These are phyloP conservation scores for Nasturtium officinale DNA, from an alignment of 345 rosid genomes.

Conservation along the genomic window DNA sequence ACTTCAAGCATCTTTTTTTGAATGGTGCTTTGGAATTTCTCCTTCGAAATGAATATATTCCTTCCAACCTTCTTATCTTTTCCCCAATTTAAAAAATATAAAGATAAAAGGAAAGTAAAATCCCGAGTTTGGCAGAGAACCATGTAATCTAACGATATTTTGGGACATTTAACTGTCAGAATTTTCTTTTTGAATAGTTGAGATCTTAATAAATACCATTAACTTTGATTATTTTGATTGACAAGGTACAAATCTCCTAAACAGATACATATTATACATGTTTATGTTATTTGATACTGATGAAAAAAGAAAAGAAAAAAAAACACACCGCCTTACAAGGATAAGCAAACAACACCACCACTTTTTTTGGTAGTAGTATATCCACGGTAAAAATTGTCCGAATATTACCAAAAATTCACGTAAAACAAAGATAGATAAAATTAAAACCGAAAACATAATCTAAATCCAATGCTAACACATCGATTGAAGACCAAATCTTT, in stretches of 20 bases:
- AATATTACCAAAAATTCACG: constrained; percentile 12
- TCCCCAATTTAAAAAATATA: constrained; percentile 5
- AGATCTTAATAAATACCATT: background rate
- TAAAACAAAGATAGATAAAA: background rate
- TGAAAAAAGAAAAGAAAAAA: background rate
- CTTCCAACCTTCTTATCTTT: constrained; percentile 47
- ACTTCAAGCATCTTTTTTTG: constrained; percentile 83
- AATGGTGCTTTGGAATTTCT: constrained; percentile 61
- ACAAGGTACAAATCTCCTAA: background rate
- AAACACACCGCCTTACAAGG: background rate
- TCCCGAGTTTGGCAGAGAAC: constrained; percentile 26
- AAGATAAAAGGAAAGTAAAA: background rate
- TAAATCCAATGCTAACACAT: constrained; percentile 12
- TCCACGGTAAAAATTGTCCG: constrained; percentile 22
- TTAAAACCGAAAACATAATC: constrained; percentile 1
- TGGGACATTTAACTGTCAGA: background rate
- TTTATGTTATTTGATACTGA: background rate
- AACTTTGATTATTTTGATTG: constrained; percentile 1
- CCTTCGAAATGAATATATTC: constrained; percentile 81
- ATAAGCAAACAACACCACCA: constrained; percentile 13
- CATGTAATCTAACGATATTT: constrained; percentile 28
- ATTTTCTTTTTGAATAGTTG: background rate
- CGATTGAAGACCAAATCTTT: constrained; percentile 10
- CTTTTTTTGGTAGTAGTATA: constrained; percentile 8
- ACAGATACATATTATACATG: constrained; percentile 9